phyloP scores from a whole-genome alignment of 2,329 filamentous ascomycete genomes.

The Blumeriella jaapii region DNA sequence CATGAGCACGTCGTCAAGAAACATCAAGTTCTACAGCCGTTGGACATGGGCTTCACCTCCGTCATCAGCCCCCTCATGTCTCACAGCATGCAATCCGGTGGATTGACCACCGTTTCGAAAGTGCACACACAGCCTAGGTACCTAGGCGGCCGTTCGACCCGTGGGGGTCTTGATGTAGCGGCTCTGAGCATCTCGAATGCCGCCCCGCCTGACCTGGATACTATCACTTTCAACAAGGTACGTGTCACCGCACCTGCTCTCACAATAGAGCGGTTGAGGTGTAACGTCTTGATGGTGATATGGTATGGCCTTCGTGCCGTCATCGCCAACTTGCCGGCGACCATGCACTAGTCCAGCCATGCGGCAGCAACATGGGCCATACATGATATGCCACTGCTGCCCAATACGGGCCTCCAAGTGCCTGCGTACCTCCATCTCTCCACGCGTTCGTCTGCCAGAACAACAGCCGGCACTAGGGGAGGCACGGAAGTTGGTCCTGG shows the following conservation, averaged over 20 bases:
- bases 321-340: slow-evolving; percentile 9
- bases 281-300: too few relatives aligned
- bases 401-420: slow-evolving; percentile 6
- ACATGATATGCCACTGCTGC: slow-evolving; percentile 12
- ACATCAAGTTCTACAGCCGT: neutral
- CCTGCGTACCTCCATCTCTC: slow-evolving; percentile 15
- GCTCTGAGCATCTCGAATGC: too few relatives aligned
- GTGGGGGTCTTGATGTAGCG: too few relatives aligned
- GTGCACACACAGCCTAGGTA: too few relatives aligned
- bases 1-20: too few relatives aligned
- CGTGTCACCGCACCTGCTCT: slow-evolving; percentile 2
- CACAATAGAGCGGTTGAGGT: too few relatives aligned
- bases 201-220: too few relatives aligned
- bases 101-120: too few relatives aligned
- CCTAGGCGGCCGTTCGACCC: too few relatives aligned
- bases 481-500: neutral
- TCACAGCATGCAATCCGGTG: too few relatives aligned
- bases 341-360: slow-evolving; percentile 13
- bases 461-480: slow-evolving; percentile 7
- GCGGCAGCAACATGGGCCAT: slow-evolving; percentile 15
- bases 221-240: too few relatives aligned
- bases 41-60: slow-evolving; percentile 1
- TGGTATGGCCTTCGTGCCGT: too few relatives aligned
- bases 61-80: neutral
- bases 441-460: slow-evolving; percentile 24